These are phyloP conservation scores for Aristolochia californica DNA, from an alignment of 164 flowering plant genomes.

Conservation along the genomic window DNA sequence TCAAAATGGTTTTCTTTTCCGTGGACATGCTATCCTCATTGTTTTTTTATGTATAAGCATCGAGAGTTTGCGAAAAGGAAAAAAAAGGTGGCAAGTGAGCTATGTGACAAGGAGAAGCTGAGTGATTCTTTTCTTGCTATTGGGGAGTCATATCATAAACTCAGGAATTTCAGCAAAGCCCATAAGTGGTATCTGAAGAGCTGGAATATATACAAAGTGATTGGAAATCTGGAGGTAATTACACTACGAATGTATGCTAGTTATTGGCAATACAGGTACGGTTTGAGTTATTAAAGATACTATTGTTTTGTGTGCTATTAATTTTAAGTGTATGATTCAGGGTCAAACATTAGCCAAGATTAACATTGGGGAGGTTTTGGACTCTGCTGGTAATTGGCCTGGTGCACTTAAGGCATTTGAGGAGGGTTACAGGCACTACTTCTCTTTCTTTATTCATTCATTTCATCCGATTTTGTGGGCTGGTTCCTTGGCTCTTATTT, in stretches of 20 bases:
- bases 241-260: neutral
- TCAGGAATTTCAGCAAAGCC: slow-evolving; percentile 67
- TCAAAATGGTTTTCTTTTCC: neutral
- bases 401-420: slow-evolving; percentile 72
- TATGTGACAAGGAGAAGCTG: slow-evolving; percentile 85
- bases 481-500: neutral
- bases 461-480: neutral
- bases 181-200: slow-evolving; percentile 73
- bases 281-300: no score
- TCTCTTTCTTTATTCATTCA: neutral
- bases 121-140: slow-evolving; percentile 65
- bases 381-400: slow-evolving; percentile 54
- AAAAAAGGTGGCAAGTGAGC: slow-evolving; percentile 62
- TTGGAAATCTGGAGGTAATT: slow-evolving; percentile 78
- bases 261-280: neutral
- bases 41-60: slow-evolving; percentile 37
- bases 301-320: neutral
- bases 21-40: neutral
- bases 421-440: slow-evolving; percentile 61
- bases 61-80: slow-evolving; percentile 62
- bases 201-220: slow-evolving; percentile 56
- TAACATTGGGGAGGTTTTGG: slow-evolving; percentile 72
- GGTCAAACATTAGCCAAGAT: slow-evolving; percentile 85
- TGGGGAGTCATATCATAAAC: slow-evolving; percentile 89
- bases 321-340: slow-evolving; percentile 26